Evolutionary conservation across 768 basidiomycete genomes (phyloP).

Genomic region (Suillus subaureus): DNA sequence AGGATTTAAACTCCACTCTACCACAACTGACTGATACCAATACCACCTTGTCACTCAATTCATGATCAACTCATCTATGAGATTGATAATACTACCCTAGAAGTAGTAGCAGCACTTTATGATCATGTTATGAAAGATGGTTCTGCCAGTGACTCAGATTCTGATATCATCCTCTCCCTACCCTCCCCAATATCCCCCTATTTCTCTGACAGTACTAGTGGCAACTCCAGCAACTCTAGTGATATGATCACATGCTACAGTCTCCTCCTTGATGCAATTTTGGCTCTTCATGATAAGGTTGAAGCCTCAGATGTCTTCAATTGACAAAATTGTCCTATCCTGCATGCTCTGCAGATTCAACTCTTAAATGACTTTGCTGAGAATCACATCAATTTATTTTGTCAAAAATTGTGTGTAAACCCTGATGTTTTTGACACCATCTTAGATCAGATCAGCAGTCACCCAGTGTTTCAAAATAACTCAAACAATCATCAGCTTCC

Average conservation of each 20-base stretch:
- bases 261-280: not conserved
- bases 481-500: conserved; percentile 14
- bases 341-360: not conserved
- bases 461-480: conserved; percentile 28
- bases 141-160: not conserved
- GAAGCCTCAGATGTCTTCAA: not conserved
- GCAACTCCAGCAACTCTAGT: not conserved
- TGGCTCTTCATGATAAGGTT: not conserved
- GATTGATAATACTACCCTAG: not conserved
- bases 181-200: not conserved
- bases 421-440: conserved; percentile 29
- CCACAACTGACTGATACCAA: not conserved
- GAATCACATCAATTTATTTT: not conserved
- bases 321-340: not conserved
- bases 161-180: not conserved
- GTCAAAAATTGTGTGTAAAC: conserved; percentile 30
- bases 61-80: not conserved
- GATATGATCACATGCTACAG: not conserved
- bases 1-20: not conserved
- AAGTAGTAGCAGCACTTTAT: not conserved
- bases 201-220: not conserved
- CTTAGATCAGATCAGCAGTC: conserved; percentile 19
- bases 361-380: conserved; percentile 1
- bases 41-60: not conserved
- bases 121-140: not conserved